Evolutionary conservation across 129 eudicot genomes (phyloP), one percentile per base, ranked within the genome.

Genomic region (carrot (Daucus carota)): DNA sequence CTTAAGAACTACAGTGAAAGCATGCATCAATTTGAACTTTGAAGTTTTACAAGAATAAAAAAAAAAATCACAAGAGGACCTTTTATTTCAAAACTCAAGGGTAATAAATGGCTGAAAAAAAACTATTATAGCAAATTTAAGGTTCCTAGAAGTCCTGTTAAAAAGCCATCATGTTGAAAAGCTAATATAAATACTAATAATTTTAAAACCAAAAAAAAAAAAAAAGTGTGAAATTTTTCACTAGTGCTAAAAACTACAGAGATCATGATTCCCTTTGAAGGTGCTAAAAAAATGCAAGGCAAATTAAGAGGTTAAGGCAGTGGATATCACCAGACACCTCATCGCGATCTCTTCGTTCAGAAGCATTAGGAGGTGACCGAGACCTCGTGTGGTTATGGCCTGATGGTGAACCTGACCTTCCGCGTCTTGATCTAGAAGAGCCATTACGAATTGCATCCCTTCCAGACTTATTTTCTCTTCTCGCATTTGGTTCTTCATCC

Each of bases 301-400:
- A 71, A 71, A 14, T 6, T 13, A 42, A 28, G n/a, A 28, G 59
- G 66, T 83, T 73, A 71, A 76, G 75, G 82, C 67, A 84, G 79
- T 77, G 90, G 90, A 87, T 90, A 90, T 90, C 97, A 88, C 96
- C 95, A 85, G 92, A 93, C 86, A 93, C 98, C 97, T 91, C 97
- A 75, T 84, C 91, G 80, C 81, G 91, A 62, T 81, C 84, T 79
- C 96, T 76, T 20, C 75, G 72, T 50, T 82, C 80, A 72, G 83
- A 77, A 69, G 80, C 81, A 54, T 68, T 36, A 69, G 73, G 77
- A 68, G 98, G 98, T 41, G 98, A 93, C 48, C 81, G 86, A 46
- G 97, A 93, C 80, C 87, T 82, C 57, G 87, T 16, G 87, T 85
- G 86, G 63, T 83, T 86, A 65, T 66, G 91, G 43, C 86, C 86